Evolutionary conservation across 768 basidiomycete genomes (phyloP), one percentile per base, ranked within the genome.

Genomic region (Rickenella mellea): DNA sequence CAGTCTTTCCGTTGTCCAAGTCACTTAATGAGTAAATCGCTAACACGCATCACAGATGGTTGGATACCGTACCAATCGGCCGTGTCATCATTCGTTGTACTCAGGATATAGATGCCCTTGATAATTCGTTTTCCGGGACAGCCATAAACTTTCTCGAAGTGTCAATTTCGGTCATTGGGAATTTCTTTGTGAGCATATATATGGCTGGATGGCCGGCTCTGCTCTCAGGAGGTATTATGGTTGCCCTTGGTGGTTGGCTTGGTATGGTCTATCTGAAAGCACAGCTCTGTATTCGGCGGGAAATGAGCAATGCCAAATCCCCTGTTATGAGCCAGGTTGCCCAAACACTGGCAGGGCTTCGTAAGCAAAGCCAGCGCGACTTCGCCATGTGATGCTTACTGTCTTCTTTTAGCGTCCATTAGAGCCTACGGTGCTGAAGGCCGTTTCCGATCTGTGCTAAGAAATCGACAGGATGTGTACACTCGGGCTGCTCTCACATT

Each of bases 381-480:
- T n/a, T n/a, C n/a, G n/a, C n/a, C n/a, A n/a, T n/a, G n/a, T n/a
- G n/a, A n/a, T n/a, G n/a, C n/a, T n/a, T n/a, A n/a, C n/a, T n/a
- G n/a, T n/a, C n/a, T n/a, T n/a, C n/a, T n/a, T n/a, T n/a, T n/a
- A n/a, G 33, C 33, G 10, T 59, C 78, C 7, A 76, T 86, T 43
- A 69, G 81, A 20, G 83, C 83, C 0, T 86, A 78, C 53, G 74
- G 75, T 4, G 63, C 64, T 15, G 52, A 64, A 46, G 56, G 55
- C 6, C 26, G 43, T 30, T 66, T 39, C 52, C 53, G 29, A 36
- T 38, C 4, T 52, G 37, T 61, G 37, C 47, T 56, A 27, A 41
- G 53, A 27, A 48, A 50, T 29, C 49, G 59, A 6, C 57, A 65
- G 8, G 60, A 67, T 41, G 59, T 55, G 38, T 66, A 58, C 32